Evolutionary conservation across 108 stramenopile genomes (phyloP).

Genomic region (Cyclotella atomus): DNA sequence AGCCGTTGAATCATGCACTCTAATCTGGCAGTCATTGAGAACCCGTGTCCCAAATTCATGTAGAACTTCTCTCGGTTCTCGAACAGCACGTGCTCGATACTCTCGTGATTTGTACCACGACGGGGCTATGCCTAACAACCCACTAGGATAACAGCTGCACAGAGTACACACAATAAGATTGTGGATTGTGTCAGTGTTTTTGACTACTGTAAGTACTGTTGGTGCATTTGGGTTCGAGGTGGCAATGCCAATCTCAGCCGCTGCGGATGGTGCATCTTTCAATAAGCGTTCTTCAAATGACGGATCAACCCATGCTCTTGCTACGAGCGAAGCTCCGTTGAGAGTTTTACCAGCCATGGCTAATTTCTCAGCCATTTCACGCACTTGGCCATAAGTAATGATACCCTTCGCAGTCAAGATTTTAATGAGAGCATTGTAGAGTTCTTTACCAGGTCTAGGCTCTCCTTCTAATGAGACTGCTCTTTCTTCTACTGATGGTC

Average conservation of each 20-base stretch:
- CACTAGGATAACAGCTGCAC: slow-evolving; percentile 70
- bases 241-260: slow-evolving; percentile 55
- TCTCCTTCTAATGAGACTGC: slow-evolving; percentile 45
- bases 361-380: slow-evolving; percentile 45
- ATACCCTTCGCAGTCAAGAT: slow-evolving; percentile 38
- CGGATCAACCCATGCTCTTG: slow-evolving; percentile 59
- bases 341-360: slow-evolving; percentile 41
- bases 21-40: slow-evolving; percentile 19
- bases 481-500: slow-evolving; percentile 39
- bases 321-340: slow-evolving; percentile 51
- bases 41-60: slow-evolving; percentile 54
- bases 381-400: slow-evolving; percentile 40
- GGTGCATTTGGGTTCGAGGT: slow-evolving; percentile 69
- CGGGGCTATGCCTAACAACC: slow-evolving; percentile 63
- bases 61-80: slow-evolving; percentile 64
- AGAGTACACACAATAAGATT: slow-evolving; percentile 71
- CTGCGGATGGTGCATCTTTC: slow-evolving; percentile 57
- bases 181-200: slow-evolving; percentile 56
- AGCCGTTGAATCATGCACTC: slow-evolving; percentile 76
- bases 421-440: slow-evolving; percentile 37
- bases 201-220: slow-evolving; percentile 58
- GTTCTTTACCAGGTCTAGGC: slow-evolving; percentile 45
- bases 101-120: slow-evolving; percentile 72
- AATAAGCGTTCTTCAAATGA: slow-evolving; percentile 51
- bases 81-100: slow-evolving; percentile 67